A percentile compares a stretch with the other conserved stretches of the same genome.
phyloP scores from a whole-genome alignment of 257 asterid genomes.

The Salvia rosmarinus region DNA sequence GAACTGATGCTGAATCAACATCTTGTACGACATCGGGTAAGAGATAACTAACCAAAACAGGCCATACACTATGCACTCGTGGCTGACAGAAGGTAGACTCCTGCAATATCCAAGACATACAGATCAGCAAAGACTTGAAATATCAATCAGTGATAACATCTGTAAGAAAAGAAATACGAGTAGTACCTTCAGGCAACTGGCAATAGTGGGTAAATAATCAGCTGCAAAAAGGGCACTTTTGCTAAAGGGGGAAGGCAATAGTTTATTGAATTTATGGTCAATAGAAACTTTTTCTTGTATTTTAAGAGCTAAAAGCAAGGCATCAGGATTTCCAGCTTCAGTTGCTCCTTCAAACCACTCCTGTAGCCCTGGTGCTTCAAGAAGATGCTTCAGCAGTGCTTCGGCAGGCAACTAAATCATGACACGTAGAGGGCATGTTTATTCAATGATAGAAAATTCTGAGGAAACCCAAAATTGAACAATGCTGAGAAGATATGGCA shows the following conservation, averaged over 20 bases:
- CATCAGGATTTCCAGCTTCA: constrained; percentile 78
- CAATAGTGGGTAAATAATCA: constrained; percentile 59
- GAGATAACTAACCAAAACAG: constrained; percentile 63
- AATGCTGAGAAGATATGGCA: background rate
- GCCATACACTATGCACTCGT: constrained; percentile 86
- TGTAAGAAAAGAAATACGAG: constrained; percentile 23
- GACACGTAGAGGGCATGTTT: constrained; percentile 26
- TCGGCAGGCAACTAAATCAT: constrained; percentile 67
- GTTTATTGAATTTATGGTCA: constrained; percentile 62
- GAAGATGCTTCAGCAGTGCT: constrained; percentile 61
- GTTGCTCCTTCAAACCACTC: constrained; percentile 83
- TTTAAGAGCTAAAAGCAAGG: constrained; percentile 76
- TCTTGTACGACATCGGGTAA: constrained; percentile 71
- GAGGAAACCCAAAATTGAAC: constrained; percentile 6
- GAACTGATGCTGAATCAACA: constrained; percentile 52
- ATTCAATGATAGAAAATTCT: constrained; percentile 29
- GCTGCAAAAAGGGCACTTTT: constrained; percentile 56
- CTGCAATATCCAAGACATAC: constrained; percentile 49
- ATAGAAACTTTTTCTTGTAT: constrained; percentile 58
- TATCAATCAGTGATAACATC: constrained; percentile 15
- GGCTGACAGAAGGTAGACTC: constrained; percentile 97
- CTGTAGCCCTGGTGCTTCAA: constrained; percentile 83
- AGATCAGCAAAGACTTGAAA: constrained; percentile 29
- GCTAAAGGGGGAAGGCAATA: constrained; percentile 70
- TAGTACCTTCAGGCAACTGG: constrained; percentile 84